Evolutionary conservation across 116 monocot species (phyloP).

Genomic region (Zostera marina): DNA sequence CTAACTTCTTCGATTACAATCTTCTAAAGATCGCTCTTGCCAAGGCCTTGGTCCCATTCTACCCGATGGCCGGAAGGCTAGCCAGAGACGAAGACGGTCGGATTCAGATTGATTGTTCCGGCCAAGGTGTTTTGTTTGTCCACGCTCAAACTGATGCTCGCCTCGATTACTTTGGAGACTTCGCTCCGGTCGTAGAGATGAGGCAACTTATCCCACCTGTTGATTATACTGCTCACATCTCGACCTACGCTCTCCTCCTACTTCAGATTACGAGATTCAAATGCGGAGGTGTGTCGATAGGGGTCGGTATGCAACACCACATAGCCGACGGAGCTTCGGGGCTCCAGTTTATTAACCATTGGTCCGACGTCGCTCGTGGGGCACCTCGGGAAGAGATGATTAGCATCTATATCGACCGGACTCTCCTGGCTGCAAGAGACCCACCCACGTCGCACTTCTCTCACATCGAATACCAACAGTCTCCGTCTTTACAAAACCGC

Average conservation of each 20-base stretch:
- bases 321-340: constrained; percentile 72
- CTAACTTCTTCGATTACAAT: constrained; percentile 31
- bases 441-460: constrained; percentile 50
- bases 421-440: constrained; percentile 61
- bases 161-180: constrained; percentile 72
- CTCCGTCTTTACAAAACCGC: too few relatives aligned
- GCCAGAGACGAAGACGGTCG: constrained; percentile 48
- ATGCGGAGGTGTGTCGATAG: constrained; percentile 72
- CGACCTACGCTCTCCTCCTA: constrained; percentile 21
- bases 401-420: constrained; percentile 61
- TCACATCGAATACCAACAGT: constrained; percentile 78
- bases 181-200: constrained; percentile 80
- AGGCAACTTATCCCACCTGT: too few relatives aligned
- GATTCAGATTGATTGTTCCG: constrained; percentile 64
- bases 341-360: constrained; percentile 88
- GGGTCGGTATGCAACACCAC: constrained; percentile 96
- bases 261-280: constrained; percentile 87
- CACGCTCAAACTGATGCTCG: constrained; percentile 32
- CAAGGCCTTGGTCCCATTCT: constrained; percentile 53
- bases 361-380: constrained; percentile 80
- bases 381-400: too few relatives aligned
- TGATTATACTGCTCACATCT: too few relatives aligned
- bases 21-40: constrained; percentile 33
- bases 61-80: constrained; percentile 77
- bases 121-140: constrained; percentile 62